Conservation (phyloP, 2,329 filamentous ascomycete species). For the Hyphodiscus sp. region DNA sequence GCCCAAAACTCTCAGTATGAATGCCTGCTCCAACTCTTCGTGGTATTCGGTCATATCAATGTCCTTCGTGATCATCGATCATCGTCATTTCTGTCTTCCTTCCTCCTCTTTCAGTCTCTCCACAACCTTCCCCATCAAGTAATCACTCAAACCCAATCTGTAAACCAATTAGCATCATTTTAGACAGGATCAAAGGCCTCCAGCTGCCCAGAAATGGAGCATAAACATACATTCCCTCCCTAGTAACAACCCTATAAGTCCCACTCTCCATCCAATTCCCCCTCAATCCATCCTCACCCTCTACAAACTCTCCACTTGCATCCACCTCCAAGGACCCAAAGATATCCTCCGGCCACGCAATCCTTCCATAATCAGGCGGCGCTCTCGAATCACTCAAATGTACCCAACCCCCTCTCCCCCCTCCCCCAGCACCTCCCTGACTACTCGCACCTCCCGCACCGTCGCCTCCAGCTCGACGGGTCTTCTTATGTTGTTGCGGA, state of each 20-base stretch:
- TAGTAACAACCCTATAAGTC: constrained; percentile 58
- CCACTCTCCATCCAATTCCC: constrained; percentile 54
- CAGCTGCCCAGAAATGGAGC: not conserved
- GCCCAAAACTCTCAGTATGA: no score
- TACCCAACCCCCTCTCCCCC: constrained; percentile 54
- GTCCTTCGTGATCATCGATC: constrained; percentile 4
- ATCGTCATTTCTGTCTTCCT: constrained; percentile 31
- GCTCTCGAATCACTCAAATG: constrained; percentile 60
- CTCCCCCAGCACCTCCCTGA: constrained; percentile 56
- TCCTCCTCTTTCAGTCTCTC: constrained; percentile 48
- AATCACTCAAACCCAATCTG: constrained; percentile 49
- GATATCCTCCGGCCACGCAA: constrained; percentile 65
- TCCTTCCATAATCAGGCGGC: constrained; percentile 60
- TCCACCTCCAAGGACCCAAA: constrained; percentile 62
- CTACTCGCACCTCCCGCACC: constrained; percentile 50
- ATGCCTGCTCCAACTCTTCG: no score
- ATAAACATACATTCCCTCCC: constrained; percentile 58
- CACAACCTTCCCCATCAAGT: constrained; percentile 46
- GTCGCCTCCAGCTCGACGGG: constrained; percentile 31
- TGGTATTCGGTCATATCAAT: no score
- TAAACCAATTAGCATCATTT: constrained; percentile 20
- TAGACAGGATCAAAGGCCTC: not conserved
- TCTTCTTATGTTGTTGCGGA: constrained; percentile 30
- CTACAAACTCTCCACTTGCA: constrained; percentile 47
- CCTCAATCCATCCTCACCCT: constrained; percentile 22